phyloP scores from a whole-genome alignment of 1,139 yeast species.

The Saccharomyces pastorianus region DNA sequence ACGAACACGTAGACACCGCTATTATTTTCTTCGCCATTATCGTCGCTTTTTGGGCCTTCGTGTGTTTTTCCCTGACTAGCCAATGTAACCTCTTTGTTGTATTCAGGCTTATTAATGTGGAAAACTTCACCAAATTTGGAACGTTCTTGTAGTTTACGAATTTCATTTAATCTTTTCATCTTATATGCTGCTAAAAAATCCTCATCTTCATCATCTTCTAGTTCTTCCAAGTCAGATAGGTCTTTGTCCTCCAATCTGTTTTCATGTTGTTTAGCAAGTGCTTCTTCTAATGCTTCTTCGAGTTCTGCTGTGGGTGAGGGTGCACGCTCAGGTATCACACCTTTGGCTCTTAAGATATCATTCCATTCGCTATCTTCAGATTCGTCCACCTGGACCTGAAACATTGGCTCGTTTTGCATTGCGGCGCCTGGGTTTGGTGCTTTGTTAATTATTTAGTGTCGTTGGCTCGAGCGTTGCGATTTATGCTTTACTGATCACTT shows the following conservation, averaged over 20 bases:
- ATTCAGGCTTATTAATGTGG: slow-evolving; percentile 80
- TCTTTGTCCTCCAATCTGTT: slow-evolving; percentile 58
- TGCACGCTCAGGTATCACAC: slow-evolving; percentile 85
- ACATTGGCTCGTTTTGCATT: slow-evolving; percentile 28
- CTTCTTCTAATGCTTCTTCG: slow-evolving; percentile 83
- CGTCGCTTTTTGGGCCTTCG: slow-evolving; percentile 21
- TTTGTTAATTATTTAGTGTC: not conserved
- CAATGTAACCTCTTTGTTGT: slow-evolving; percentile 74
- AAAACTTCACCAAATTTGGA: slow-evolving; percentile 70
- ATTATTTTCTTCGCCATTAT: slow-evolving; percentile 15
- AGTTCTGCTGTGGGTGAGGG: slow-evolving; percentile 82
- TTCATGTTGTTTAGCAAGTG: slow-evolving; percentile 57
- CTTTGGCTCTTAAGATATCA: slow-evolving; percentile 81
- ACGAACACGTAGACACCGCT: slow-evolving; percentile 53
- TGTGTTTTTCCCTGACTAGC: slow-evolving; percentile 42
- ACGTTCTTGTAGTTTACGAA: slow-evolving; percentile 50
- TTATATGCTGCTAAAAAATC: slow-evolving; percentile 72
- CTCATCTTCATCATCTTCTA: slow-evolving; percentile 71
- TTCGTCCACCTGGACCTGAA: slow-evolving; percentile 82
- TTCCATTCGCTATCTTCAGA: slow-evolving; percentile 98
- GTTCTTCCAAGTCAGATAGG: slow-evolving; percentile 69
- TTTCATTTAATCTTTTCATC: slow-evolving; percentile 64
- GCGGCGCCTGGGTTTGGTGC: not conserved
- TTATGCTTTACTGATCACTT: not conserved
- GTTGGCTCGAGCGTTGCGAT: not conserved